These are phyloP conservation scores for Colletotrichum sp. DNA, from an alignment of 2,329 filamentous ascomycete genomes.

Conservation along the genomic window DNA sequence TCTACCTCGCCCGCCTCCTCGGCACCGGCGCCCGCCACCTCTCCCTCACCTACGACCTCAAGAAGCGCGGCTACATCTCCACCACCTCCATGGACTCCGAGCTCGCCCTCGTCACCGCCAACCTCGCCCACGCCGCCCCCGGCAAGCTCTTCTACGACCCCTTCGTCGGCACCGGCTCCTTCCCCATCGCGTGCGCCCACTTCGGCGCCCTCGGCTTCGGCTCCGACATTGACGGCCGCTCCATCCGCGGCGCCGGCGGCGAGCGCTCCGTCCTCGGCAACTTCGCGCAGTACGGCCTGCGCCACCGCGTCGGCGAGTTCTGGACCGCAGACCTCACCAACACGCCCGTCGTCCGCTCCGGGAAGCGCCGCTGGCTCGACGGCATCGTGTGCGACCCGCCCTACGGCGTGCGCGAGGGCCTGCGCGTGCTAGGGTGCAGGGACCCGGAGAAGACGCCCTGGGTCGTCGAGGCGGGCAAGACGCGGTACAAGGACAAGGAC, in stretches of 20 bases:
- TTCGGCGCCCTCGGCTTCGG: constrained; percentile 86
- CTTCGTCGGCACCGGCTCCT: constrained; percentile 94
- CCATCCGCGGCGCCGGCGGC: constrained; percentile 75
- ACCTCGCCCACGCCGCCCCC: constrained; percentile 81
- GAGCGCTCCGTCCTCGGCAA: constrained; percentile 67
- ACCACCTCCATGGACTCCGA: constrained; percentile 98
- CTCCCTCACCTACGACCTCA: constrained; percentile 80
- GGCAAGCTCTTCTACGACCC: constrained; percentile 93
- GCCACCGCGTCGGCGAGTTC: constrained; percentile 71
- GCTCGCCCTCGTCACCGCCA: constrained; percentile 88
- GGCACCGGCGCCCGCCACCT: constrained; percentile 70
- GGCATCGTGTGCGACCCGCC: constrained; percentile 95
- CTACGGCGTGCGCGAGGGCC: constrained; percentile 90
- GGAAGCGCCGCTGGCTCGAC: constrained; percentile 69
- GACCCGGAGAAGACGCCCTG: constrained; percentile 66
- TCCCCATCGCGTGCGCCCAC: constrained; percentile 87
- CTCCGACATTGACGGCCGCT: constrained; percentile 92
- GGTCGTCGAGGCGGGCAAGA: constrained; percentile 72
- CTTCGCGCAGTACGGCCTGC: constrained; percentile 82
- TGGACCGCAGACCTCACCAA: constrained; percentile 91
- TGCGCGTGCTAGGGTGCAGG: constrained; percentile 83
- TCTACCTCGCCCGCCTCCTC: constrained; percentile 78
- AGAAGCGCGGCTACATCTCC: constrained; percentile 91
- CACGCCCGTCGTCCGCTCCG: constrained; percentile 67
- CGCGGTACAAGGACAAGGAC: constrained; percentile 71